phyloP scores from a whole-genome alignment of 192 early-diverging fungal species.

The Phlyctochytrium arcticum region DNA sequence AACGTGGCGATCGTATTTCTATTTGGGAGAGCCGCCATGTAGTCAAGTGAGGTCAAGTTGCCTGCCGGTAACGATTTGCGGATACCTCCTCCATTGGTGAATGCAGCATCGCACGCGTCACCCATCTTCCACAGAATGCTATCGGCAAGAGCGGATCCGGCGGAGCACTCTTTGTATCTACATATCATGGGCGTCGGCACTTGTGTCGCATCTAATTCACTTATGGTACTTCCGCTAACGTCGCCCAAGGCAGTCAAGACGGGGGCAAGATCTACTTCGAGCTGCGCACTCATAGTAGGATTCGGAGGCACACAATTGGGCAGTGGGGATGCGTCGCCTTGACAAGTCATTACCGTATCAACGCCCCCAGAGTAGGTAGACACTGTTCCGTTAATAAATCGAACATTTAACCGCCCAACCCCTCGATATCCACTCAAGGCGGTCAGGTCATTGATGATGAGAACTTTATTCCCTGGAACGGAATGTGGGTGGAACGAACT shows the following conservation, averaged over 20 bases:
- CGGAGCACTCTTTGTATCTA: conserved; percentile 1
- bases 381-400: not conserved
- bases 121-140: conserved; percentile 20
- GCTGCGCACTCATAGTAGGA: not conserved
- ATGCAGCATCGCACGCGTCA: conserved; percentile 8
- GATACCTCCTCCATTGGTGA: conserved; percentile 9
- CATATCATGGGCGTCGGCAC: not conserved
- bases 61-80: not conserved
- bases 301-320: conserved; percentile 1
- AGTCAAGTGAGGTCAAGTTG: not conserved
- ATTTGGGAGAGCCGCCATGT: not conserved
- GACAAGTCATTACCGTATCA: conserved; percentile 1
- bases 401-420: not conserved
- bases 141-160: not conserved
- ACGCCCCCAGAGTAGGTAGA: not conserved
- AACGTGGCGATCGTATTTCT: not conserved
- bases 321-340: conserved; percentile 1
- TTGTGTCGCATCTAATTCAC: not conserved
- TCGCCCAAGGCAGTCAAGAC: not conserved
- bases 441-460: conserved; percentile 3
- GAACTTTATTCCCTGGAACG: conserved; percentile 6
- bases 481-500: not conserved
- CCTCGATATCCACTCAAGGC: not conserved
- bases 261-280: not conserved
- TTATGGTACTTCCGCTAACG: not conserved